A percentile compares a stretch with the other conserved stretches of the same genome.
These are phyloP conservation scores for Dioscorea cayenensis DNA, from an alignment of 116 monocot genomes.

Conservation along the genomic window DNA sequence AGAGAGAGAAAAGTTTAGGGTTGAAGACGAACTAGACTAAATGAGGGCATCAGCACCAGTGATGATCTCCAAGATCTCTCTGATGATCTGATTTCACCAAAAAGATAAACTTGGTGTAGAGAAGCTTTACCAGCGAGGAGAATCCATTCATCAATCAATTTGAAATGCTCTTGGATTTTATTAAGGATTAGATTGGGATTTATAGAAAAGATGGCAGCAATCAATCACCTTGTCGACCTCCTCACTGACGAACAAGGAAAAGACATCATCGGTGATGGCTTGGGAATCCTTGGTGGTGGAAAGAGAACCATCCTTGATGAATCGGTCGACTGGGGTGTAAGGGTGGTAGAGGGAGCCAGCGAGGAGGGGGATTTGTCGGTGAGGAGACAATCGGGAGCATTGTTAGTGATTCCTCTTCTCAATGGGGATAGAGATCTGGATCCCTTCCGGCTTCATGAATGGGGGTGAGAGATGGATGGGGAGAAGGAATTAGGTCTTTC, in stretches of 20 bases:
- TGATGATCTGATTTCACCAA: conserved; percentile 91
- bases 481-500: conserved; percentile 7
- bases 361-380: neutral
- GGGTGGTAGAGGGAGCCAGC: neutral
- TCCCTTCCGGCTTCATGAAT: conserved; percentile 12
- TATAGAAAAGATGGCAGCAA: too few relatives aligned
- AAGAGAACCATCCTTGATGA: too few relatives aligned
- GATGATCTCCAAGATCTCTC: conserved; percentile 84
- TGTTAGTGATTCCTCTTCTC: neutral
- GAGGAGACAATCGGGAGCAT: neutral
- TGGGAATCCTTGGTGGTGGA: too few relatives aligned
- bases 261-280: too few relatives aligned
- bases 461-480: neutral
- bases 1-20: too few relatives aligned
- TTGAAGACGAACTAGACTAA: conserved; percentile 5
- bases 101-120: conserved; percentile 91
- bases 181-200: too few relatives aligned
- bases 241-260: too few relatives aligned
- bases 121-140: conserved; percentile 37
- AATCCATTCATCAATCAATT: too few relatives aligned
- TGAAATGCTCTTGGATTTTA: too few relatives aligned
- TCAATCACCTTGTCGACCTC: too few relatives aligned
- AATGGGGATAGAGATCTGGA: conserved; percentile 50
- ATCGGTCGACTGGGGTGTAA: too few relatives aligned
- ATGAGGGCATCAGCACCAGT: conserved; percentile 67